phyloP scores from a whole-genome alignment of 1,139 yeast species.

The Protomyces gravidus region DNA sequence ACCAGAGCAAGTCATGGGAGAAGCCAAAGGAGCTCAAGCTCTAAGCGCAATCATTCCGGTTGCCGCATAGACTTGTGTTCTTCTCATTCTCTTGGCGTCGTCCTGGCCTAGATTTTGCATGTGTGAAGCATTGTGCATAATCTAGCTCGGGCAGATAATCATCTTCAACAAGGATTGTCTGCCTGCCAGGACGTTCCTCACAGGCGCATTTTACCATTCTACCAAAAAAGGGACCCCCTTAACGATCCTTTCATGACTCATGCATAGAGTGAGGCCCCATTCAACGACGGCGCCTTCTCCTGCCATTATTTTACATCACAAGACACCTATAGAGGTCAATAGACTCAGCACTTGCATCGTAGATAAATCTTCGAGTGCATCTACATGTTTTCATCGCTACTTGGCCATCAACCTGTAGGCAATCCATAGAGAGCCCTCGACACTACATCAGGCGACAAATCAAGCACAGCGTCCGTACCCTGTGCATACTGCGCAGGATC shows the following conservation, averaged over 20 bases:
- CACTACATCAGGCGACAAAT: constrained; percentile 67
- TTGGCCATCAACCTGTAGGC: too few relatives aligned
- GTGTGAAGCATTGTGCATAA: too few relatives aligned
- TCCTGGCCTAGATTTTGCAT: background rate
- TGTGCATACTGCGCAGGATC: constrained; percentile 43
- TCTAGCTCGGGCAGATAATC: background rate
- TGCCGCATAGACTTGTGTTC: background rate
- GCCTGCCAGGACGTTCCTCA: too few relatives aligned
- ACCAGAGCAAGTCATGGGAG: constrained; percentile 99
- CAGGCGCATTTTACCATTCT: too few relatives aligned
- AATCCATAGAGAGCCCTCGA: constrained; percentile 14
- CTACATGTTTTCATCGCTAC: too few relatives aligned
- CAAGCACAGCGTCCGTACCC: constrained; percentile 80
- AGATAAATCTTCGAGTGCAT: too few relatives aligned
- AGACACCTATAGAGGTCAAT: background rate
- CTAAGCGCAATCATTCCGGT: constrained; percentile 42
- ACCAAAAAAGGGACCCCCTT: too few relatives aligned
- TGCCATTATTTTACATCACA: background rate
- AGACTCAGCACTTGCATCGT: too few relatives aligned
- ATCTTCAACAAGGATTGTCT: background rate
- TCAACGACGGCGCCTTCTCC: background rate
- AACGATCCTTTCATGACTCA: background rate
- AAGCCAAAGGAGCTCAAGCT: constrained; percentile 83
- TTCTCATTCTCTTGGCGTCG: background rate
- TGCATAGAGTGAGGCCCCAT: background rate